Evolutionary conservation across 768 basidiomycete genomes (phyloP).

Genomic region (Ephemerocybe angulata): DNA sequence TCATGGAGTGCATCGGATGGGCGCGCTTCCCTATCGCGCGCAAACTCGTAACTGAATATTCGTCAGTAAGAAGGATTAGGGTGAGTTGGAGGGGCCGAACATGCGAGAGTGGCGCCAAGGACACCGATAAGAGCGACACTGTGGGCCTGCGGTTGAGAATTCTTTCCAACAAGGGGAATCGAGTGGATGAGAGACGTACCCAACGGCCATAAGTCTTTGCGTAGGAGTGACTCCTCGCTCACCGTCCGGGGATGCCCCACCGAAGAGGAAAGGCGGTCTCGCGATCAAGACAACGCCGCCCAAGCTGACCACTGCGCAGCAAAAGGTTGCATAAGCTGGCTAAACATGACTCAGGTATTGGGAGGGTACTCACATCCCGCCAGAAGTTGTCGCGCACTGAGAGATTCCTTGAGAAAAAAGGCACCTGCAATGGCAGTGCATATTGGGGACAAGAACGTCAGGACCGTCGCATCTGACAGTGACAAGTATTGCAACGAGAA

Average conservation of each 20-base stretch:
- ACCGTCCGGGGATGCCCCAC: constrained; percentile 15
- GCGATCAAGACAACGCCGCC: constrained; percentile 80
- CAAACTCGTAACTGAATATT: constrained; percentile 29
- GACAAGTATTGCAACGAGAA: constrained; percentile 72
- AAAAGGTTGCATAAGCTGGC: not conserved
- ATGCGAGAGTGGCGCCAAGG: constrained; percentile 60
- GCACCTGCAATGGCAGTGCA: constrained; percentile 60
- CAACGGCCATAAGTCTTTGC: constrained; percentile 57
- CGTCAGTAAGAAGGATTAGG: not conserved
- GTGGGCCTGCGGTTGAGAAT: not conserved
- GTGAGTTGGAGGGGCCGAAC: constrained; percentile 37
- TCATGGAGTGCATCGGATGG: constrained; percentile 64
- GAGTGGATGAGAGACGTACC: constrained; percentile 34
- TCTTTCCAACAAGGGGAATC: not conserved
- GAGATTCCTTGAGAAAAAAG: constrained; percentile 58
- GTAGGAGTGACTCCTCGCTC: constrained; percentile 24
- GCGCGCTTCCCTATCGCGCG: constrained; percentile 70
- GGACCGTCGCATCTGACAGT: constrained; percentile 71
- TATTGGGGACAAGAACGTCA: constrained; percentile 73
- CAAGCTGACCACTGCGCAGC: constrained; percentile 53
- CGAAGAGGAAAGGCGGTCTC: constrained; percentile 72
- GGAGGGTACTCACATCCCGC: constrained; percentile 36
- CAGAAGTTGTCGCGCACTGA: constrained; percentile 50
- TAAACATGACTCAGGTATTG: not conserved
- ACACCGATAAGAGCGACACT: constrained; percentile 66